Conservation (phyloP, 2,329 filamentous ascomycete genomes). For the Botrytis fragariae region DNA sequence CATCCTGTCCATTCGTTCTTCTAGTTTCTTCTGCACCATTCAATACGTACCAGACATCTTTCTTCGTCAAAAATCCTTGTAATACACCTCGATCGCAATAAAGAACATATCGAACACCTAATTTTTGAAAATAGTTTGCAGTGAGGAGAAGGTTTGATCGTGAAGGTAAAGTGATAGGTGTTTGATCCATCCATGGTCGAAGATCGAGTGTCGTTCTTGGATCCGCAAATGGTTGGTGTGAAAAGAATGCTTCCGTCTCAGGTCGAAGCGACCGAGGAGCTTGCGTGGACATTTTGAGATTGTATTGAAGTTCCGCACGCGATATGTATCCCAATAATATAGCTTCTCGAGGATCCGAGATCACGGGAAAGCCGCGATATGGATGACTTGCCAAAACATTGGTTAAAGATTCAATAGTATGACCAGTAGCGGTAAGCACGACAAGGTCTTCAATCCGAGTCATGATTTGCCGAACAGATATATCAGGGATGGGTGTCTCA, state of each 20-base stretch:
- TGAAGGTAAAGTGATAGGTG: slow-evolving; percentile 83
- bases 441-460: slow-evolving; percentile 87
- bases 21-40: slow-evolving; percentile 70
- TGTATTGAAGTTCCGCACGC: slow-evolving; percentile 82
- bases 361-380: slow-evolving; percentile 89
- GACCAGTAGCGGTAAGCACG: slow-evolving; percentile 80
- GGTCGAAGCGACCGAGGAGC: slow-evolving; percentile 58
- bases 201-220: slow-evolving; percentile 78
- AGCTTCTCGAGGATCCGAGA: slow-evolving; percentile 73
- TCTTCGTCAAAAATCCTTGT: slow-evolving; percentile 88
- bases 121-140: slow-evolving; percentile 88
- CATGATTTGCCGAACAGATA: slow-evolving; percentile 86
- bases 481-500: slow-evolving; percentile 73
- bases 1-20: slow-evolving; percentile 40
- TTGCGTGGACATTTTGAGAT: slow-evolving; percentile 62
- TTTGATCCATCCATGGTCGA: slow-evolving; percentile 98
- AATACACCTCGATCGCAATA: slow-evolving; percentile 80
- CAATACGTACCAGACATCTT: slow-evolving; percentile 92
- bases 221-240: slow-evolving; percentile 77
- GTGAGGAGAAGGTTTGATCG: slow-evolving; percentile 78
- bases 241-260: slow-evolving; percentile 79
- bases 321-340: slow-evolving; percentile 91
- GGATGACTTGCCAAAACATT: slow-evolving; percentile 69
- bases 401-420: slow-evolving; percentile 76
- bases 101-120: slow-evolving; percentile 86